These are phyloP conservation scores for Histomonas meleagridis DNA, from an alignment of 208 protist species.

Conservation along the genomic window DNA sequence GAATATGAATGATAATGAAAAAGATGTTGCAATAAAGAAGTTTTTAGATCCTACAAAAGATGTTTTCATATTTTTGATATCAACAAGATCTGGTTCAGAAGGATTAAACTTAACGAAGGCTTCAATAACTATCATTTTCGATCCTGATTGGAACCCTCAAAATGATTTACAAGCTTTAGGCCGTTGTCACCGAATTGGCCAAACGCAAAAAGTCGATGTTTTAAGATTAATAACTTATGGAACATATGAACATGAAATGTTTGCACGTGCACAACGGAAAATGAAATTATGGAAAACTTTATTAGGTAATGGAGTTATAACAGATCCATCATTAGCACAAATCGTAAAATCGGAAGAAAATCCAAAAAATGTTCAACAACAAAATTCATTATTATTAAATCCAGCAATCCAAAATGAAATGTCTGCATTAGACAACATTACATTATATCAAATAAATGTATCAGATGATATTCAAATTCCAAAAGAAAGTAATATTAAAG, in stretches of 20 bases:
- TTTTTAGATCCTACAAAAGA: not conserved
- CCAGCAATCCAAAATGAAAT: no score
- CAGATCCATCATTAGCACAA: not conserved
- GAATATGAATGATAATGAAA: slow-evolving; percentile 36
- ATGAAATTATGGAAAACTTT: slow-evolving; percentile 45
- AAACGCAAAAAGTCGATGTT: slow-evolving; percentile 72
- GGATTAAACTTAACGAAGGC: slow-evolving; percentile 64
- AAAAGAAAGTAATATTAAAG: not conserved
- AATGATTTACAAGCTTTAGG: slow-evolving; percentile 85
- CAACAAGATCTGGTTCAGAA: slow-evolving; percentile 60
- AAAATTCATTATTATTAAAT: no score
- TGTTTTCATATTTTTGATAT: slow-evolving; percentile 61
- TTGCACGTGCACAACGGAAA: slow-evolving; percentile 68
- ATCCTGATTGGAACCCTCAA: slow-evolving; percentile 89
- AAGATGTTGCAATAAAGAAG: slow-evolving; percentile 46
- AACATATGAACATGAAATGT: slow-evolving; percentile 78
- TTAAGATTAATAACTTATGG: slow-evolving; percentile 75
- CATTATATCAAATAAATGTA: not conserved
- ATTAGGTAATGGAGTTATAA: not conserved
- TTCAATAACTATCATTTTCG: slow-evolving; percentile 65
- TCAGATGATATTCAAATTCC: not conserved
- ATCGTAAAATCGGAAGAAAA: not conserved
- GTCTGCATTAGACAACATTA: not conserved
- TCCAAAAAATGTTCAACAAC: no score
- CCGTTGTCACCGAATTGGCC: slow-evolving; percentile 77